phyloP scores from a whole-genome alignment of 495 filamentous ascomycete genomes.

The Penicillium ucsense region DNA sequence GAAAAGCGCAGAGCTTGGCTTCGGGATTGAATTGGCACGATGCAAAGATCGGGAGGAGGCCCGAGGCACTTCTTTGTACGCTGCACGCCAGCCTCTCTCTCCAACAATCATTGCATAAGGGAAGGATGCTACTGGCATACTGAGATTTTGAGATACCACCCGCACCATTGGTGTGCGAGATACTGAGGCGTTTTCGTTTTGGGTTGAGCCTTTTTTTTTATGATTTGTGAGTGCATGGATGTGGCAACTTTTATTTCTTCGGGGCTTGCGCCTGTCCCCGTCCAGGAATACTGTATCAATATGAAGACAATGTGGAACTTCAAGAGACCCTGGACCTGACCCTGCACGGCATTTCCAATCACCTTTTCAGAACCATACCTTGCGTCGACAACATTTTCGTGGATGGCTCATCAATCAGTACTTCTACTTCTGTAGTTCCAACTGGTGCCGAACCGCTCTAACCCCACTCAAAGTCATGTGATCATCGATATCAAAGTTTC shows the following conservation, averaged over 20 bases:
- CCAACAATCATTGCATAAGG: slow-evolving; percentile 5
- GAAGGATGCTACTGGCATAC: slow-evolving; percentile 5
- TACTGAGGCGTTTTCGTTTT: slow-evolving; percentile 13
- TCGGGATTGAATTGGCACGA: slow-evolving; percentile 41
- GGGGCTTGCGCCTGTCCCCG: no score
- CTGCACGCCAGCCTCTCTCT: not conserved
- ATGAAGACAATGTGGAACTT: no score
- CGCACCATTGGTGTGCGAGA: slow-evolving; percentile 9
- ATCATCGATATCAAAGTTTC: slow-evolving; percentile 19
- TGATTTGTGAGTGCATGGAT: slow-evolving; percentile 7
- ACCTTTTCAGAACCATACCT: no score
- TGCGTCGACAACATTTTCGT: no score
- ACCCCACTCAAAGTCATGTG: slow-evolving; percentile 20
- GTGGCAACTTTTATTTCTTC: not conserved
- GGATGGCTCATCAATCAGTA: no score
- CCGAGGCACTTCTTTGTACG: not conserved
- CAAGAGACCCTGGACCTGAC: no score
- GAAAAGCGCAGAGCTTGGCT: slow-evolving; percentile 92
- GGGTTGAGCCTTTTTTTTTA: slow-evolving; percentile 3
- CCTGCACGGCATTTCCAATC: no score
- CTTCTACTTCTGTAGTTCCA: no score
- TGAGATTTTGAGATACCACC: slow-evolving; percentile 12
- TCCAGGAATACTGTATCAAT: no score
- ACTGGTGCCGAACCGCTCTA: not conserved
- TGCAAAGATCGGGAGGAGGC: not conserved